Base-by-base conservation (phyloP, 805 yeast species). In the Isabelozyma heimii region DNA sequence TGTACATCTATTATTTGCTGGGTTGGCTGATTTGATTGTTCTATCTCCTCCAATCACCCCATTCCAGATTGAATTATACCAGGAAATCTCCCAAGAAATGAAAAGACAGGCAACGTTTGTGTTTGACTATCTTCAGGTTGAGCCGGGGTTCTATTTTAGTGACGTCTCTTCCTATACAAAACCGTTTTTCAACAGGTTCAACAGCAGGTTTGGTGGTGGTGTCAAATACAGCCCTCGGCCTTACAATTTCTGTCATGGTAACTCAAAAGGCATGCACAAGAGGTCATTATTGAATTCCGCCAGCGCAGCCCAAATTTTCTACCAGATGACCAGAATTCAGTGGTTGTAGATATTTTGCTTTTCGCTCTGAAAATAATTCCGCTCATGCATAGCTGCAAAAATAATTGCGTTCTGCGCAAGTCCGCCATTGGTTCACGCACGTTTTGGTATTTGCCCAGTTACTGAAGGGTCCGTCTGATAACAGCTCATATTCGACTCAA, bases 271-370 rank as follows among this genome's bases (percentile, higher is more conserved):
- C 7, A 28, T 44, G 3, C 45, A 52, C 7, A 47, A 49, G 8
- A 45, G 40, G 13, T 49, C 59, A 2, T 55, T 62, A 38, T 47
- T 63, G 53, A 56, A 58, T 45, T 50, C 53, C 27, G 56, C 59
- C 9, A 53, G 63, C 3, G 63, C 54, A 13, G 58, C 63, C 8
- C 61, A 58, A 46, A 53, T 62, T 7, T 62, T 53, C 44, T 53
- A 54, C 48, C 56, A 49, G 13, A 43, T 49, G 13, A 41, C 44
- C 30, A 50, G 56, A 44, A 26, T 24, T 3, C 16, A 28, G n/a
- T 37, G 35, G 35, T 30, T 30, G 35, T 30, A 30, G n/a, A 28
- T 4, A 7, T 12, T 28, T 4, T n/a, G n/a, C 24, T 20, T 5
- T 20, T 20, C 24, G 5, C 3, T 4, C 5, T 3, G 5, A 20